Percentiles rank a stretch among this genome's conserved stretches.
These are phyloP conservation scores for Xylaria castorea DNA, from an alignment of 495 filamentous ascomycete genomes.

Conservation along the genomic window DNA sequence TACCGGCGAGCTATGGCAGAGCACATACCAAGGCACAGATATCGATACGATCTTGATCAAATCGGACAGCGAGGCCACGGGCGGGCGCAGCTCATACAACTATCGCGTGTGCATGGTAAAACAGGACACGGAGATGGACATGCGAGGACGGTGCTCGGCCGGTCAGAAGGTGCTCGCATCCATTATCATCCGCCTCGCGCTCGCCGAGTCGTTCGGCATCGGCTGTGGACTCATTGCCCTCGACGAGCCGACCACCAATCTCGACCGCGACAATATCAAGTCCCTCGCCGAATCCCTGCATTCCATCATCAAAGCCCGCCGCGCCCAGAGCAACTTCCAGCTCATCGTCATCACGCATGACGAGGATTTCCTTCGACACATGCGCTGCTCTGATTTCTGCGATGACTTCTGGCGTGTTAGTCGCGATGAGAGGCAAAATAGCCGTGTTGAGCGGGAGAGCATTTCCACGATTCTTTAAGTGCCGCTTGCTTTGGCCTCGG, in stretches of 20 bases:
- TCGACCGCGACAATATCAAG: constrained; percentile 92
- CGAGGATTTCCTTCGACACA: constrained; percentile 91
- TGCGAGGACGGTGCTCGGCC: constrained; percentile 96
- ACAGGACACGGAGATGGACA: constrained; percentile 97
- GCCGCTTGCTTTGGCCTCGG: neutral
- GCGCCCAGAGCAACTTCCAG: constrained; percentile 92
- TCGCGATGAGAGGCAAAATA: constrained; percentile 85
- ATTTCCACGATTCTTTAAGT: constrained; percentile 60
- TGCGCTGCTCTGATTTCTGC: constrained; percentile 93
- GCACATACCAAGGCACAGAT: constrained; percentile 96
- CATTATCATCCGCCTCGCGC: constrained; percentile 96
- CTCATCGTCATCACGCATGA: constrained; percentile 99
- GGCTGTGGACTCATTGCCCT: constrained; percentile 97
- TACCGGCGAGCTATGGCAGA: constrained; percentile 93
- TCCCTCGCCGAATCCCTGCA: constrained; percentile 85
- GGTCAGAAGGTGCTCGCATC: constrained; percentile 95
- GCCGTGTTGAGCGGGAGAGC: constrained; percentile 77
- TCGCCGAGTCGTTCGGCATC: constrained; percentile 95
- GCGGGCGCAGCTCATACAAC: constrained; percentile 87
- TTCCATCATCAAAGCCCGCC: constrained; percentile 83
- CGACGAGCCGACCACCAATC: constrained; percentile 97
- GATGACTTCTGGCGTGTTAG: constrained; percentile 89
- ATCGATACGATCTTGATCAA: constrained; percentile 96
- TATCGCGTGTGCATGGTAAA: constrained; percentile 99
- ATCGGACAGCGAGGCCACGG: constrained; percentile 79